Evolutionary conservation across 345 rosid genomes (phyloP).

Genomic region (Raphanus sativus): DNA sequence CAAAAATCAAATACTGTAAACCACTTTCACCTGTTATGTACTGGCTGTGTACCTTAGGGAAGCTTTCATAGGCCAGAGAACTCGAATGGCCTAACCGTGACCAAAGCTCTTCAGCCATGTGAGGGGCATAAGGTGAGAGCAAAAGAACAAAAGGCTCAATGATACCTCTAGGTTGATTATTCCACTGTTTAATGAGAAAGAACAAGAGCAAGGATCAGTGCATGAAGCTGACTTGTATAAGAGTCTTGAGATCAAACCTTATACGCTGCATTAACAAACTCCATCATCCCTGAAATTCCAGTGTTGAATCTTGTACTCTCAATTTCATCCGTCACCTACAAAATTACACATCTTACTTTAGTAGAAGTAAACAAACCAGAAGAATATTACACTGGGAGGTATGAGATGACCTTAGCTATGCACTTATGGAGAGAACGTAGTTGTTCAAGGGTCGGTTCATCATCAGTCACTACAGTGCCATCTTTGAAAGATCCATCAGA

Average conservation of each 20-base stretch:
- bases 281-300: constrained; percentile 98
- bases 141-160: constrained; percentile 70
- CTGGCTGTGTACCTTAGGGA: constrained; percentile 56
- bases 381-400: background rate
- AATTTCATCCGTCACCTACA: constrained; percentile 83
- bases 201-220: background rate
- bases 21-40: background rate
- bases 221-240: background rate
- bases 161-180: constrained; percentile 63
- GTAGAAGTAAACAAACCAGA: background rate
- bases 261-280: constrained; percentile 81
- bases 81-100: constrained; percentile 62
- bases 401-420: constrained; percentile 73
- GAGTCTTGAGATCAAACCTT: constrained; percentile 53
- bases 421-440: constrained; percentile 75
- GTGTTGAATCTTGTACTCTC: constrained; percentile 94
- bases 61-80: constrained; percentile 67
- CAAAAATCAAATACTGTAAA: background rate
- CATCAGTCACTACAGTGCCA: constrained; percentile 60
- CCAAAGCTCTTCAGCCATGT: constrained; percentile 98
- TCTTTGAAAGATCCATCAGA: constrained; percentile 58
- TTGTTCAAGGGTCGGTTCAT: constrained; percentile 70
- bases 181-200: constrained; percentile 59
- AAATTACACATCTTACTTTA: background rate
- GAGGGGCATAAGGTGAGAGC: constrained; percentile 92